phyloP scores from a whole-genome alignment of 148 eudicot species.

The Talinum fruticosum region DNA sequence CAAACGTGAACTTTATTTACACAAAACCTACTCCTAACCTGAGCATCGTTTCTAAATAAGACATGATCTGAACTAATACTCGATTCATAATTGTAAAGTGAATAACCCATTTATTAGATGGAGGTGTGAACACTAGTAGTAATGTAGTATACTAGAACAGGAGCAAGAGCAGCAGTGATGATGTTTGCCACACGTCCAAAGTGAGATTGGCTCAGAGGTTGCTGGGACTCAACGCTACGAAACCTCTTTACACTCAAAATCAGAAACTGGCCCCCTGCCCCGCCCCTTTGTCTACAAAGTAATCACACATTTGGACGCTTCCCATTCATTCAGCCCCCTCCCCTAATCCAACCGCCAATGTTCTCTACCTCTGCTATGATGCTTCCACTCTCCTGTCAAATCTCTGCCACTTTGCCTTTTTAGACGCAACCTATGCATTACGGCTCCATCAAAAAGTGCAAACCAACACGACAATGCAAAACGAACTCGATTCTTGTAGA shows the following conservation, averaged over 20 bases:
- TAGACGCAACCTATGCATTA: slow-evolving; percentile 6
- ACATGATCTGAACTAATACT: no score
- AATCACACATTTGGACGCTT: slow-evolving; percentile 8
- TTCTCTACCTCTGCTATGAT: not conserved
- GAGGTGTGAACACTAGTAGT: not conserved
- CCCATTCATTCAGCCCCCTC: not conserved
- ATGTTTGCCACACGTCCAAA: slow-evolving; percentile 10
- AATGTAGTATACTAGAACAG: no score
- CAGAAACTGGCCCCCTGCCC: no score
- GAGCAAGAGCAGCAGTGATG: not conserved
- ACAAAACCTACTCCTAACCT: no score
- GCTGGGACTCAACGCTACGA: slow-evolving; percentile 25
- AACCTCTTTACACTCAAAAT: not conserved
- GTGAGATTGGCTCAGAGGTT: slow-evolving; percentile 13
- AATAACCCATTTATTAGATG: no score
- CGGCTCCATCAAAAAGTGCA: no score
- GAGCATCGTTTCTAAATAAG: no score
- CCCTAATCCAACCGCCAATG: slow-evolving; percentile 9
- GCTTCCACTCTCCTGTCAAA: slow-evolving; percentile 8
- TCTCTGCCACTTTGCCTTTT: slow-evolving; percentile 7
- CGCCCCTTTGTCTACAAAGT: no score
- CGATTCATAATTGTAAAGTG: no score
- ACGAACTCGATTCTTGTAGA: no score
- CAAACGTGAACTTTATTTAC: no score
- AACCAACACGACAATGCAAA: no score